These are phyloP conservation scores for Bondarzewia mesenterica DNA, from an alignment of 1,284 basidiomycete genomes.

Conservation along the genomic window DNA sequence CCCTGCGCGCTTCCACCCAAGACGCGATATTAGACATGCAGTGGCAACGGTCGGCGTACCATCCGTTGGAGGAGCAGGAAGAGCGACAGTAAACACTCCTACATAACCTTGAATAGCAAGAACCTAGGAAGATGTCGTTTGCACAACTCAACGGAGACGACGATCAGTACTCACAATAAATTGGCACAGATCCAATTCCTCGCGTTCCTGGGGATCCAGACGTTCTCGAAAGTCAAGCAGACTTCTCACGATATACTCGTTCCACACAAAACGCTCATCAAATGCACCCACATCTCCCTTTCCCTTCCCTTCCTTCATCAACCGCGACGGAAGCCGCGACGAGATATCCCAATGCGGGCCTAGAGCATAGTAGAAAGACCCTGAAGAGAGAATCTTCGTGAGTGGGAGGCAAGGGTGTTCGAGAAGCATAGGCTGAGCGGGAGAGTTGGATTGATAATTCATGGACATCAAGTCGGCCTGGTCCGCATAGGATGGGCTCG, in stretches of 20 bases:
- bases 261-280: constrained; percentile 85
- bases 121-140: constrained; percentile 34
- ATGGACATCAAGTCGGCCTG: constrained; percentile 39
- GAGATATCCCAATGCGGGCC: constrained; percentile 86
- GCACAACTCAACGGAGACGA: neutral
- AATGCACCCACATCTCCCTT: constrained; percentile 55
- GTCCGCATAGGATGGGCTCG: constrained; percentile 37
- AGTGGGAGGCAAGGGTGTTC: constrained; percentile 90
- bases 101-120: constrained; percentile 92
- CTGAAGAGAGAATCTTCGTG: constrained; percentile 86
- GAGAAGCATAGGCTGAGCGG: constrained; percentile 40
- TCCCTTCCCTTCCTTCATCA: constrained; percentile 38
- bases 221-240: constrained; percentile 76
- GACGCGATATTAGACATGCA: constrained; percentile 74
- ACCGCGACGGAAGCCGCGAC: constrained; percentile 63
- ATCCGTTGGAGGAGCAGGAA: constrained; percentile 67
- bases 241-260: constrained; percentile 75
- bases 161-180: constrained; percentile 58
- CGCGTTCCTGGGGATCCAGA: constrained; percentile 59
- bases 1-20: constrained; percentile 94
- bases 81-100: constrained; percentile 61
- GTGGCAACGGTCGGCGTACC: constrained; percentile 60
- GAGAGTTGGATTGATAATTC: constrained; percentile 29
- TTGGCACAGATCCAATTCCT: constrained; percentile 68
- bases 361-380: constrained; percentile 89